phyloP scores from a whole-genome alignment of 441 rosid genomes.

The Gossypium gossypioides region DNA sequence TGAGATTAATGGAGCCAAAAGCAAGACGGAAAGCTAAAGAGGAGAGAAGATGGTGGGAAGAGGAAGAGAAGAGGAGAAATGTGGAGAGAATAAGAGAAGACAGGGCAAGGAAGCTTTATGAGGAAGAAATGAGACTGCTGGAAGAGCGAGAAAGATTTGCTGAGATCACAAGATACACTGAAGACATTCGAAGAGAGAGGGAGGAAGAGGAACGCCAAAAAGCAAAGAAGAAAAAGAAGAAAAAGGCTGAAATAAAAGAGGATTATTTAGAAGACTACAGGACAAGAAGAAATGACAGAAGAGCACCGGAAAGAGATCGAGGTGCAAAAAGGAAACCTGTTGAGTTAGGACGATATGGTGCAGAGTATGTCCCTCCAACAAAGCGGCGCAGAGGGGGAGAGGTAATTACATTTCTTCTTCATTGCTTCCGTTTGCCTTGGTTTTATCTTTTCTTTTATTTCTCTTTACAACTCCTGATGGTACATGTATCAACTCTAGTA shows the following conservation, averaged over 20 bases:
- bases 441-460: slow-evolving; percentile 1
- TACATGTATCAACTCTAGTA: background rate
- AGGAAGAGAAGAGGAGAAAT: slow-evolving; percentile 60
- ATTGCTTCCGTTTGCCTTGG: background rate
- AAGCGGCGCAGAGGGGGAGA: slow-evolving; percentile 93
- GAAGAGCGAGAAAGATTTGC: slow-evolving; percentile 59
- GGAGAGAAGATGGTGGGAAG: slow-evolving; percentile 73
- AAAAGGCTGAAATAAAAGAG: slow-evolving; percentile 43
- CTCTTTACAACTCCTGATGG: background rate
- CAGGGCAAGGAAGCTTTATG: slow-evolving; percentile 31
- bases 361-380: slow-evolving; percentile 53
- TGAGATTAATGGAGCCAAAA: slow-evolving; percentile 35
- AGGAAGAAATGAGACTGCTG: slow-evolving; percentile 34
- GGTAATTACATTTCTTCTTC: slow-evolving; percentile 37
- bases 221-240: slow-evolving; percentile 78
- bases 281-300: slow-evolving; percentile 54
- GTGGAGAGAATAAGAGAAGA: slow-evolving; percentile 44
- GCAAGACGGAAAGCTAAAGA: slow-evolving; percentile 48
- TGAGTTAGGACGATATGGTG: slow-evolving; percentile 39
- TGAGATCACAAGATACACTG: slow-evolving; percentile 66
- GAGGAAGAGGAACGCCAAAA: slow-evolving; percentile 78
- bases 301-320: slow-evolving; percentile 59
- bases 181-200: slow-evolving; percentile 59
- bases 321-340: slow-evolving; percentile 50
- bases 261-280: slow-evolving; percentile 55